Base-by-base conservation (phyloP, 495 filamentous ascomycete genomes). In the Penicillium longicatenatum region DNA sequence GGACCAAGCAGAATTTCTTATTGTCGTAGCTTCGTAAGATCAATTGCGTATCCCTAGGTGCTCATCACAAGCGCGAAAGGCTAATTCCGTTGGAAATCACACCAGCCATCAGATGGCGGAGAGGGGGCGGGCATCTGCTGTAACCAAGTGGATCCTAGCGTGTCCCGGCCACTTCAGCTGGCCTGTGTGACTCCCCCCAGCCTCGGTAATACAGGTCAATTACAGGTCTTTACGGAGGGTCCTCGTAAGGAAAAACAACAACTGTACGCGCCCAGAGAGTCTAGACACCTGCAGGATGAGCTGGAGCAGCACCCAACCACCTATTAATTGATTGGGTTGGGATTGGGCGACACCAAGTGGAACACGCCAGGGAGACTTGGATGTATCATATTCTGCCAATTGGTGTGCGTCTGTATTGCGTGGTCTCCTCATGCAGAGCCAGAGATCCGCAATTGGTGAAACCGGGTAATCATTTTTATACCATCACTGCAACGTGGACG, bases 211-310 rank as follows among this genome's bases (percentile, higher is more conserved):
- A 51, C 49, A 51, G 5, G 9, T 51, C 7, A 6, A 26, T 48
- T 48, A 48, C 45, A 30, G 4, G 42, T 17, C 30, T 21, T 50
- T 26, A 20, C 17, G 24, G 16, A n/a, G 21, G 12, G 22, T 48
- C 45, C 45, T 48, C 12, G 43, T 46, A 46, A 24, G 20, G 16
- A 2, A 46, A 46, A 46, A 46, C 22, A 22, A 46, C 43, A 26
- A 46, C 26, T 3, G 22, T 29, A 22, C 50, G 50, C 50, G 50
- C 50, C 50, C 33, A 51, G 50, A 29, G 17, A 42, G 57, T 64
- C 61, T 64, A 64, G 61, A 63, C 52, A 20, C 41, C 43, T 63
- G 61, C 61, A 63, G 43, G 52, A 48, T 50, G 60, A 52, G 52
- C 35, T 42, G 35, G 37, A 44, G 24, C 20, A 17, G 16, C 37